These are phyloP conservation scores for Ulota crispa DNA, from an alignment of 225 moss, liverwort and hornwort genomes.

Conservation along the genomic window DNA sequence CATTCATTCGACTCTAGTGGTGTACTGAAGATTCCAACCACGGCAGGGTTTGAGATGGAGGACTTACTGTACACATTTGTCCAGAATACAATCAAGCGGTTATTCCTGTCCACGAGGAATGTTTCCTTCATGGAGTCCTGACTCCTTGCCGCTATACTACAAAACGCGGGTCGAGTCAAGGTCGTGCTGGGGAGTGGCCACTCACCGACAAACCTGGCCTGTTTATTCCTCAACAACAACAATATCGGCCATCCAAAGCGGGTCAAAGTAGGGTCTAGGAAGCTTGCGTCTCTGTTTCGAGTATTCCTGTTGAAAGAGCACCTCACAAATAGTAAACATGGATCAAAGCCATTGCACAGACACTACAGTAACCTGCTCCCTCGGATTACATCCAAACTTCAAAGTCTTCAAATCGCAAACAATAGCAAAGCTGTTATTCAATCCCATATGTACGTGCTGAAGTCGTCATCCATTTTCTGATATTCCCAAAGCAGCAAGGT, in stretches of 20 bases:
- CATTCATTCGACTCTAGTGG: not conserved
- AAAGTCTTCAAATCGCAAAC: not conserved
- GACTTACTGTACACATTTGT: not conserved
- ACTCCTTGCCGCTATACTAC: not conserved
- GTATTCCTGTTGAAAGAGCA: not conserved
- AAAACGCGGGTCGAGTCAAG: constrained; percentile 16
- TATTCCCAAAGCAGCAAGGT: not conserved
- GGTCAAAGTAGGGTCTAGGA: not conserved
- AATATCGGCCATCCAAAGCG: not conserved
- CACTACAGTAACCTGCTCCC: not conserved
- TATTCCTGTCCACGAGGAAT: constrained; percentile 22
- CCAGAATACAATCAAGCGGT: not conserved
- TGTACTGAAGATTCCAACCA: not conserved
- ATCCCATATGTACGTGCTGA: not conserved
- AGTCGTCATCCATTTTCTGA: not conserved
- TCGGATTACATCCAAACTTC: not conserved
- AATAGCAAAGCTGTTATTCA: not conserved
- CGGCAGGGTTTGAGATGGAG: not conserved
- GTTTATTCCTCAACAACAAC: constrained; percentile 1
- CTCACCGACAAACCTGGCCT: constrained; percentile 29
- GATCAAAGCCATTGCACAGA: not conserved
- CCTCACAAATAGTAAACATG: not conserved
- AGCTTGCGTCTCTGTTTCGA: not conserved
- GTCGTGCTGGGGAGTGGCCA: constrained; percentile 32
- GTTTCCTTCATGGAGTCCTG: constrained; percentile 28